These are phyloP conservation scores for Diutina sp. DNA, from an alignment of 1,139 yeast genomes.

Conservation along the genomic window DNA sequence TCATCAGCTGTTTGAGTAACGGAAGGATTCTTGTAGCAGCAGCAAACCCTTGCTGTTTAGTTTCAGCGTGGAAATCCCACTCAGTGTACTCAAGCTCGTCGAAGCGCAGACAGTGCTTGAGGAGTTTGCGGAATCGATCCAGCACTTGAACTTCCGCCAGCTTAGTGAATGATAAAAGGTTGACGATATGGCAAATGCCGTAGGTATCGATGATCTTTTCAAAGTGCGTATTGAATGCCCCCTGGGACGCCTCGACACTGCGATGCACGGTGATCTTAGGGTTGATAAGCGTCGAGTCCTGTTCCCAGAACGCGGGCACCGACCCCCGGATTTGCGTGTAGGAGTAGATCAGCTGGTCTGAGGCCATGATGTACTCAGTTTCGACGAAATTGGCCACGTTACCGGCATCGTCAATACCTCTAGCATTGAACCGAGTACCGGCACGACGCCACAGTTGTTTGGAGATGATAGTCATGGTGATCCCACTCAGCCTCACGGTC, in stretches of 20 bases:
- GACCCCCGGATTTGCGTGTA: constrained; percentile 88
- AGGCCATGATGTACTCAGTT: constrained; percentile 42
- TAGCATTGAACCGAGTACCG: constrained; percentile 85
- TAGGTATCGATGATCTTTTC: constrained; percentile 55
- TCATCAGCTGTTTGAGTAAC: constrained; percentile 47
- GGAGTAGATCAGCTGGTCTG: constrained; percentile 42
- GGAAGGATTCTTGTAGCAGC: constrained; percentile 69
- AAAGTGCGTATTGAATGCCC: constrained; percentile 78
- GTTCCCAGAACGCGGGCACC: constrained; percentile 97
- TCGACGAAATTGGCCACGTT: constrained; percentile 95
- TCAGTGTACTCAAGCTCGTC: constrained; percentile 54
- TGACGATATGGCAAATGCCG: constrained; percentile 79
- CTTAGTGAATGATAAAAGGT: constrained; percentile 63
- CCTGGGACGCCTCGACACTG: constrained; percentile 84
- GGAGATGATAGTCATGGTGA: constrained; percentile 62
- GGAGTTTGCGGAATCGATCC: constrained; percentile 51
- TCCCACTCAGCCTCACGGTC: constrained; percentile 40
- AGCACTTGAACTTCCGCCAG: constrained; percentile 67
- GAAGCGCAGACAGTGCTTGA: constrained; percentile 23
- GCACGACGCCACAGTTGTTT: constrained; percentile 94
- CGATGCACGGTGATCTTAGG: constrained; percentile 84
- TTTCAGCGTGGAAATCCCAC: constrained; percentile 91
- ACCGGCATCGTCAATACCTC: constrained; percentile 95
- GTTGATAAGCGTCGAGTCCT: constrained; percentile 71
- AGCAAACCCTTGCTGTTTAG: constrained; percentile 63